These are phyloP conservation scores for Trichoderma koningii DNA, from an alignment of 2,329 filamentous ascomycete species.

Conservation along the genomic window DNA sequence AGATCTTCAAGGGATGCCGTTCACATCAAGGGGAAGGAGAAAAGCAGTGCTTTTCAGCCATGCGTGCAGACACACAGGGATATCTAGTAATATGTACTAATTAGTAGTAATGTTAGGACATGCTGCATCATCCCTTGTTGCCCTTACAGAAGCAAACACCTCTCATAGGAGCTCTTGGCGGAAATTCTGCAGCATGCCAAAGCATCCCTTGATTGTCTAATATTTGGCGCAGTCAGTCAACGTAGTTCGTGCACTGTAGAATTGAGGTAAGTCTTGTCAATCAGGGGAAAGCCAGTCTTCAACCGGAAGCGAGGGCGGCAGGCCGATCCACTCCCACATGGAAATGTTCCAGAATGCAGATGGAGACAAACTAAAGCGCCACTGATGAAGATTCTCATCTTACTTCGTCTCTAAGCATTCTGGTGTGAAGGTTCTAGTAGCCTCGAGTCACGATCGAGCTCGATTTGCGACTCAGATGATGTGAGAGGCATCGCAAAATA, in stretches of 20 bases:
- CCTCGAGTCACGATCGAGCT: conserved; percentile 9
- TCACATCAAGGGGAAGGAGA: not conserved
- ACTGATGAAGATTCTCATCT: conserved; percentile 5
- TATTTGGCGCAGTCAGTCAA: no score
- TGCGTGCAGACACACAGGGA: no score
- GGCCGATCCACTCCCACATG: conserved; percentile 12
- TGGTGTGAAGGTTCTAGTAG: not conserved
- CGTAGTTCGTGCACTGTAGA: no score
- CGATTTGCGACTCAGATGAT: not conserved
- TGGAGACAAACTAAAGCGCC: conserved; percentile 12
- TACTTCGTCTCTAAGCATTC: not conserved
- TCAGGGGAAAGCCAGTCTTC: no score
- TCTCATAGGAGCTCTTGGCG: no score
- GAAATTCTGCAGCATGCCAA: no score
- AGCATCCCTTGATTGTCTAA: no score
- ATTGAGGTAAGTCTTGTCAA: no score
- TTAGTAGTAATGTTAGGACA: not conserved
- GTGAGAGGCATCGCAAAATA: not conserved
- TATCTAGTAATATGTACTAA: no score
- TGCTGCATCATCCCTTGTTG: not conserved
- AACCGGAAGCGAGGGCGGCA: not conserved
- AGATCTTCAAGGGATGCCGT: not conserved
- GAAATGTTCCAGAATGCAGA: conserved; percentile 3
- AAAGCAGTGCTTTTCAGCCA: not conserved
- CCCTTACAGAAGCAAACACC: not conserved